These are phyloP conservation scores for Beauveria sp. DNA, from an alignment of 2,329 filamentous ascomycete species.

Conservation along the genomic window DNA sequence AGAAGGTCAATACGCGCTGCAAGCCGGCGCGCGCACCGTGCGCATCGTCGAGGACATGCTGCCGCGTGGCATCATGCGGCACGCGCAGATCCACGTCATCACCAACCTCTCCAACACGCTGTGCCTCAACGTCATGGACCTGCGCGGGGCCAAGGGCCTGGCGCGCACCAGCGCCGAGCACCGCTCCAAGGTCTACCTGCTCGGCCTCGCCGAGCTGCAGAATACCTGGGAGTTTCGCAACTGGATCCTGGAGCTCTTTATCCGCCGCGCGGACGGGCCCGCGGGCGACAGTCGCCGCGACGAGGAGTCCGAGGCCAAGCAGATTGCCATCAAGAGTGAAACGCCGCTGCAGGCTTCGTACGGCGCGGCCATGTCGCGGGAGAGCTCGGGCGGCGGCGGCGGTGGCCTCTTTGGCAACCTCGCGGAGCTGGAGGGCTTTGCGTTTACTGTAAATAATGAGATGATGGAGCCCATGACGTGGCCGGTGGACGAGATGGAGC, in stretches of 20 bases:
- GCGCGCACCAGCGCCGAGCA: conserved; percentile 38
- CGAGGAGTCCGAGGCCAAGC: background rate
- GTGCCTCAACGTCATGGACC: conserved; percentile 39
- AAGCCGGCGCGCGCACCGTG: conserved; percentile 37
- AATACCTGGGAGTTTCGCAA: conserved; percentile 42
- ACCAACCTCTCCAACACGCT: conserved; percentile 40
- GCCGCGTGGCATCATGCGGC: conserved; percentile 32
- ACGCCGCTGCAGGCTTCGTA: conserved; percentile 7
- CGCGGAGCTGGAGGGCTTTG: background rate
- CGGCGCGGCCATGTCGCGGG: conserved; percentile 2
- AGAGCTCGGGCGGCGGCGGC: background rate
- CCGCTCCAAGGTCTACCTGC: conserved; percentile 37
- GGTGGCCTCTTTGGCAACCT: background rate
- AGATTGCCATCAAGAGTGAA: background rate
- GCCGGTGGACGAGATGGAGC: conserved; percentile 15
- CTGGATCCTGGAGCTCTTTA: conserved; percentile 40
- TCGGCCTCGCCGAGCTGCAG: conserved; percentile 40
- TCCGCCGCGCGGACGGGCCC: conserved; percentile 37
- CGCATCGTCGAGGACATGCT: conserved; percentile 41
- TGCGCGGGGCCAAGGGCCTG: conserved; percentile 28
- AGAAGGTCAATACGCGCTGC: conserved; percentile 33
- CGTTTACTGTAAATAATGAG: conserved; percentile 2
- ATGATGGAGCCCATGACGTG: conserved; percentile 12
- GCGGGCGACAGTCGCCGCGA: conserved; percentile 22
- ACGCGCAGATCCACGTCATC: conserved; percentile 37